Evolutionary conservation across 495 filamentous ascomycete species (phyloP).

Genomic region (Daldinia decipiens): DNA sequence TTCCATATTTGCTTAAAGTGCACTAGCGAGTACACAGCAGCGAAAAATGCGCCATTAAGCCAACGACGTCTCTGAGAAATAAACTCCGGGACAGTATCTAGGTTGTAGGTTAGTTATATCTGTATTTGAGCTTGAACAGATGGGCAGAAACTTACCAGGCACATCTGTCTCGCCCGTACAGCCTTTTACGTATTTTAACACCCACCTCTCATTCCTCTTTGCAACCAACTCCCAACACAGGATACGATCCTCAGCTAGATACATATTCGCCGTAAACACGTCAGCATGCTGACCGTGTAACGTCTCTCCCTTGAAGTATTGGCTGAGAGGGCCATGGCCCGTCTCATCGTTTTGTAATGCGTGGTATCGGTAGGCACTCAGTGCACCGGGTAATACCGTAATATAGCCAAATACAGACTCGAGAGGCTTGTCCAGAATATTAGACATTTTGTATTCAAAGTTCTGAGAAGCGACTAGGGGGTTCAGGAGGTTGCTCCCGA

Average conservation of each 20-base stretch:
- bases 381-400: conserved; percentile 92
- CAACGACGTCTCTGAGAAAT: conserved; percentile 95
- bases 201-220: conserved; percentile 94
- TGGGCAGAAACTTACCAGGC: conserved; percentile 71
- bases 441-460: conserved; percentile 99
- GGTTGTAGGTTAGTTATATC: conserved; percentile 32
- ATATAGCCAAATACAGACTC: conserved; percentile 99
- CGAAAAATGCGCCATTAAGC: conserved; percentile 99
- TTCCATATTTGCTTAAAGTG: conserved; percentile 93
- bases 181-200: conserved; percentile 95
- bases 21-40: conserved; percentile 95
- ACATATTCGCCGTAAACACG: conserved; percentile 99
- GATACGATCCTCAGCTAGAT: conserved; percentile 97
- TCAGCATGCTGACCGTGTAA: conserved; percentile 96
- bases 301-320: conserved; percentile 99
- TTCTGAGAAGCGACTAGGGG: conserved; percentile 97
- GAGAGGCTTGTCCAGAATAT: conserved; percentile 96
- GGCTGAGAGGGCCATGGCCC: conserved; percentile 92
- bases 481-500: conserved; percentile 84
- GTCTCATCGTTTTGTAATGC: conserved; percentile 97
- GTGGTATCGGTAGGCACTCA: conserved; percentile 96
- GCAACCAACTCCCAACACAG: conserved; percentile 99
- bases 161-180: conserved; percentile 98
- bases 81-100: conserved; percentile 86
- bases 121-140: conserved; percentile 6